A percentile compares a stretch with the other conserved stretches of the same genome.
These are phyloP conservation scores for Hypholoma fasciculare DNA, from an alignment of 768 basidiomycete genomes.

Conservation along the genomic window DNA sequence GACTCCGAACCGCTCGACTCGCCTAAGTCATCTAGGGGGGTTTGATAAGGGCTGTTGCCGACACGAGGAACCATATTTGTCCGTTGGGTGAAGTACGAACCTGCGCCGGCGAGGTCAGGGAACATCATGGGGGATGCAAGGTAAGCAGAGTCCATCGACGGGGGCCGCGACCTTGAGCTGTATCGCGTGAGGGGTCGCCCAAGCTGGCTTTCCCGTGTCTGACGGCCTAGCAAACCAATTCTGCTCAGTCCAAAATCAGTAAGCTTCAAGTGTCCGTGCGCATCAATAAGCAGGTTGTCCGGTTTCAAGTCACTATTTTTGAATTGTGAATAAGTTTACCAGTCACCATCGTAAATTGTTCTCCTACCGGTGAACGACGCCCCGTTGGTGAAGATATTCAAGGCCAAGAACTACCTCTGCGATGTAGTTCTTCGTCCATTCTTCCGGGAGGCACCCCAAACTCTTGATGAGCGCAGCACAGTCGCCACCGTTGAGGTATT, in stretches of 20 bases:
- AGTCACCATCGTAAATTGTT: not conserved
- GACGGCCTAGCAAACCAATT: slow-evolving; percentile 97
- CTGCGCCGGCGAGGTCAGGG: slow-evolving; percentile 53
- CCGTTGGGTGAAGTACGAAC: slow-evolving; percentile 82
- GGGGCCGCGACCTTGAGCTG: slow-evolving; percentile 75
- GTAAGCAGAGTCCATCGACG: slow-evolving; percentile 79
- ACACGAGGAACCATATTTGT: slow-evolving; percentile 56
- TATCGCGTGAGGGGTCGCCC: slow-evolving; percentile 50
- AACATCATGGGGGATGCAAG: slow-evolving; percentile 74
- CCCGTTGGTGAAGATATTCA: slow-evolving; percentile 94
- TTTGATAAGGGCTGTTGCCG: slow-evolving; percentile 66
- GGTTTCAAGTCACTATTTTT: slow-evolving; percentile 90
- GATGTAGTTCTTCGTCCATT: slow-evolving; percentile 96
- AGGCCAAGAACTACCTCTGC: slow-evolving; percentile 95
- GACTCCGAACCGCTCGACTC: slow-evolving; percentile 90
- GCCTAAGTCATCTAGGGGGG: slow-evolving; percentile 75
- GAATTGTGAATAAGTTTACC: slow-evolving; percentile 8
- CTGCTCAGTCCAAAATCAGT: slow-evolving; percentile 97
- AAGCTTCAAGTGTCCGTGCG: slow-evolving; percentile 94
- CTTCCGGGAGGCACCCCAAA: slow-evolving; percentile 89
- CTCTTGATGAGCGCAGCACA: slow-evolving; percentile 97
- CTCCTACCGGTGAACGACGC: slow-evolving; percentile 93
- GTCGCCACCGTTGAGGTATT: slow-evolving; percentile 97
- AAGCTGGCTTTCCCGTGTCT: slow-evolving; percentile 73
- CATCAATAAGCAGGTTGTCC: slow-evolving; percentile 96